Evolutionary conservation across 352 stramenopile genomes (phyloP).

Genomic region (Globisporangium polare): DNA sequence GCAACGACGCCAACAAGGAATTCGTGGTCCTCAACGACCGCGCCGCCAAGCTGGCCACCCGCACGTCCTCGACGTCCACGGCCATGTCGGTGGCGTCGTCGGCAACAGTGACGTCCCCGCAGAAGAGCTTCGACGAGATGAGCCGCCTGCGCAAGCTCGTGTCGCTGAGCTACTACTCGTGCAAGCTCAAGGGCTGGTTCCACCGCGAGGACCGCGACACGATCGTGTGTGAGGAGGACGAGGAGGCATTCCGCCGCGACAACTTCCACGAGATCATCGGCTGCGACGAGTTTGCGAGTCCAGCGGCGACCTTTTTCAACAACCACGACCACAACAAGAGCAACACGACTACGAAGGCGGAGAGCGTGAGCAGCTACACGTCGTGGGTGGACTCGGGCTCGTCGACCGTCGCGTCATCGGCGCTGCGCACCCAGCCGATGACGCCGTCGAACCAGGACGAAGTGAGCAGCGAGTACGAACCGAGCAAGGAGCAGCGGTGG

Average conservation of each 20-base stretch:
- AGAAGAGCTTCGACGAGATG: constrained; percentile 23
- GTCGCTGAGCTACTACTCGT: constrained; percentile 51
- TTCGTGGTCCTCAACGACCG: background rate
- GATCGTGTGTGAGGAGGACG: constrained; percentile 55
- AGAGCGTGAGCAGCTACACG: constrained; percentile 15
- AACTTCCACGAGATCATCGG: constrained; percentile 55
- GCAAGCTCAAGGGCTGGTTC: constrained; percentile 53
- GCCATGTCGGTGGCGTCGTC: constrained; percentile 1
- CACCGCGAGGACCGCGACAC: constrained; percentile 53
- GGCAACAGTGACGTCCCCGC: background rate
- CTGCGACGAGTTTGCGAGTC: constrained; percentile 24
- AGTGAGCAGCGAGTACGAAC: constrained; percentile 27
- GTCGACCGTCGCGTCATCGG: constrained; percentile 18
- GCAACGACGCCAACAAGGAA: background rate
- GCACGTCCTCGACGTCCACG: constrained; percentile 1
- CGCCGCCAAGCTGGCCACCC: background rate
- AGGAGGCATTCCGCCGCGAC: constrained; percentile 32
- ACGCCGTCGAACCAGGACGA: constrained; percentile 4
- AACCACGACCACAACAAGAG: background rate
- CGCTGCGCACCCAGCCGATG: constrained; percentile 10
- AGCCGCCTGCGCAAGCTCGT: constrained; percentile 51
- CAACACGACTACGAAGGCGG: constrained; percentile 3
- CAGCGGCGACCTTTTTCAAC: constrained; percentile 5
- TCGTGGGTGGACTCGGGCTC: constrained; percentile 15
- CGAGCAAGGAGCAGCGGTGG: constrained; percentile 69